Percentiles rank a stretch among this genome's conserved stretches.
These are phyloP conservation scores for Kandelia obovata DNA, from an alignment of 345 rosid genomes.

Conservation along the genomic window DNA sequence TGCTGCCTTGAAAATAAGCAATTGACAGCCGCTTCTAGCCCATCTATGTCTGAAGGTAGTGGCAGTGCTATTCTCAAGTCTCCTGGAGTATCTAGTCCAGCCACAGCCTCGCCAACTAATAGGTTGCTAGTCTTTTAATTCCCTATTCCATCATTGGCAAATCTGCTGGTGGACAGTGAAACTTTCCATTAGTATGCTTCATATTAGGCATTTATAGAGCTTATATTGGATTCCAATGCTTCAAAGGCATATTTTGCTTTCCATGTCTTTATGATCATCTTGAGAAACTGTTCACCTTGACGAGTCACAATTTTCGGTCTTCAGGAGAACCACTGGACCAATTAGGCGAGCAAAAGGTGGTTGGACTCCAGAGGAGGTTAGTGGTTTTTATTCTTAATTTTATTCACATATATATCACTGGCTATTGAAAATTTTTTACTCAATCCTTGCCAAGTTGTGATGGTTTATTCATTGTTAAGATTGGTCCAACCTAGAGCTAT, in stretches of 20 bases:
- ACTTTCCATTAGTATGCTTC: background rate
- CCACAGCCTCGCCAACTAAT: conserved; percentile 57
- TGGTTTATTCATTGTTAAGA: background rate
- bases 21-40: conserved; percentile 63
- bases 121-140: conserved; percentile 35
- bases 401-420: background rate
- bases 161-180: background rate
- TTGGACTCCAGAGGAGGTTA: conserved; percentile 94
- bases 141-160: background rate
- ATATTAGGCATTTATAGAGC: background rate
- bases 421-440: background rate
- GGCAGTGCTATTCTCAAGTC: conserved; percentile 63
- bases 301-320: conserved; percentile 21
- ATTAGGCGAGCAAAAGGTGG: conserved; percentile 98
- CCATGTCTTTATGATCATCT: background rate
- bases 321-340: conserved; percentile 94
- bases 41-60: conserved; percentile 80
- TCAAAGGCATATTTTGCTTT: background rate
- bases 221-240: conserved; percentile 6
- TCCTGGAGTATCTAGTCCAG: conserved; percentile 67
- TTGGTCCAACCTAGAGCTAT: background rate
- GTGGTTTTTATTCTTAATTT: conserved; percentile 6
- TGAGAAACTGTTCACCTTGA: background rate
- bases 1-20: conserved; percentile 86
- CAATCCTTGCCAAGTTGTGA: background rate